Conservation (phyloP, 108 stramenopile species). For the Skeletonema grethae region DNA sequence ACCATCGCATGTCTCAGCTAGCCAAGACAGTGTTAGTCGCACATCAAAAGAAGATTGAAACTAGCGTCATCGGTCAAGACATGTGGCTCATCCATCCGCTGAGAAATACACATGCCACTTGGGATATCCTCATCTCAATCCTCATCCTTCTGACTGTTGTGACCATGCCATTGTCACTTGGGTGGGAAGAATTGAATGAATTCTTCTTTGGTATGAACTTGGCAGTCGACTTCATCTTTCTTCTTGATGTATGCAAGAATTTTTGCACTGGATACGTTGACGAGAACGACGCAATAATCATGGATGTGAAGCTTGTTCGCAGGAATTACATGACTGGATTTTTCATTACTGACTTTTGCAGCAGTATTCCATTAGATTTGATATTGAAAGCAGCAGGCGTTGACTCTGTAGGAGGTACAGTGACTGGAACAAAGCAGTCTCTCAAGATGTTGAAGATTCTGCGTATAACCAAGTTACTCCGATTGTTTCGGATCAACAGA, state of each 20-base stretch:
- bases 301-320: conserved; percentile 45
- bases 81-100: conserved; percentile 58
- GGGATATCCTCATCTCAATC: conserved; percentile 57
- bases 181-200: conserved; percentile 61
- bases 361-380: conserved; percentile 55
- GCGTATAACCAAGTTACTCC: conserved; percentile 59
- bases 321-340: conserved; percentile 61
- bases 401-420: conserved; percentile 44
- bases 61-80: conserved; percentile 38
- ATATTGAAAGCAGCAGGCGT: conserved; percentile 45
- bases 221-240: conserved; percentile 58
- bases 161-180: conserved; percentile 58
- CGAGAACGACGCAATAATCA: conserved; percentile 56
- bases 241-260: conserved; percentile 66
- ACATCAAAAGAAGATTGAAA: conserved; percentile 56
- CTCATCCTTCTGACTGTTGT: conserved; percentile 57
- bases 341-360: conserved; percentile 66
- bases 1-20: conserved; percentile 50
- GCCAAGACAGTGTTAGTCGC: conserved; percentile 50
- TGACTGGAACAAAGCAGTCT: conserved; percentile 47
- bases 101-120: conserved; percentile 40
- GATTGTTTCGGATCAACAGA: conserved; percentile 61
- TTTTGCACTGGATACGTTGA: conserved; percentile 69
- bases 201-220: conserved; percentile 50
- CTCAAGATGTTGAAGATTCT: conserved; percentile 66